A percentile compares a stretch with the other conserved stretches of the same genome.
Conservation (phyloP, 257 asterid species). For the Pogostemon cablin region DNA sequence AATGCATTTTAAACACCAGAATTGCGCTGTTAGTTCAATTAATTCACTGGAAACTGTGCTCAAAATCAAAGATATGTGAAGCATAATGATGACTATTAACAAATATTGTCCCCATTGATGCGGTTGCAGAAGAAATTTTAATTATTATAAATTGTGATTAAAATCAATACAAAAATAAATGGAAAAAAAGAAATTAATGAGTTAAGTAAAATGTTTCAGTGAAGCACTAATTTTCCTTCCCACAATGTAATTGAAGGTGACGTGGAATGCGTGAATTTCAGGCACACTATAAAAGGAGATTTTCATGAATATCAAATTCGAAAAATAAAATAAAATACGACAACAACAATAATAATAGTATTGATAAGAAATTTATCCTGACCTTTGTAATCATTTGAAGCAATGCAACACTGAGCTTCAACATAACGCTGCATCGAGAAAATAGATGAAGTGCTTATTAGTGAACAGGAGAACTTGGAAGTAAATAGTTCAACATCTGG, state of each 20-base stretch:
- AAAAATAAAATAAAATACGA: neutral
- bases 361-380: constrained; percentile 32
- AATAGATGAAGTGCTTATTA: constrained; percentile 31
- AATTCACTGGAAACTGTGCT: constrained; percentile 22
- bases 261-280: constrained; percentile 10
- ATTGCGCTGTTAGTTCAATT: neutral
- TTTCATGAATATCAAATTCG: constrained; percentile 6
- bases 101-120: constrained; percentile 22
- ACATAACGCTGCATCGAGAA: constrained; percentile 71
- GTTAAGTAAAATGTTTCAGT: constrained; percentile 4
- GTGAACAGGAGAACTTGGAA: constrained; percentile 9
- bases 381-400: constrained; percentile 97
- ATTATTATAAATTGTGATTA: neutral
- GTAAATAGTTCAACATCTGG: constrained; percentile 20
- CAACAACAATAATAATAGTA: neutral
- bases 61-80: neutral
- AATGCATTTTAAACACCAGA: constrained; percentile 10
- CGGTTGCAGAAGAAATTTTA: constrained; percentile 29
- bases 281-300: constrained; percentile 26
- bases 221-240: constrained; percentile 20
- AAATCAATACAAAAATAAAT: neutral
- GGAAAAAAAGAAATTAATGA: constrained; percentile 14
- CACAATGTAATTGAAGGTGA: constrained; percentile 29
- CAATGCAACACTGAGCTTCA: constrained; percentile 94
- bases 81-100: neutral